Evolutionary conservation across 441 rosid species (phyloP), one percentile per base, ranked within the genome.

Genomic region (Syzygium malaccense): DNA sequence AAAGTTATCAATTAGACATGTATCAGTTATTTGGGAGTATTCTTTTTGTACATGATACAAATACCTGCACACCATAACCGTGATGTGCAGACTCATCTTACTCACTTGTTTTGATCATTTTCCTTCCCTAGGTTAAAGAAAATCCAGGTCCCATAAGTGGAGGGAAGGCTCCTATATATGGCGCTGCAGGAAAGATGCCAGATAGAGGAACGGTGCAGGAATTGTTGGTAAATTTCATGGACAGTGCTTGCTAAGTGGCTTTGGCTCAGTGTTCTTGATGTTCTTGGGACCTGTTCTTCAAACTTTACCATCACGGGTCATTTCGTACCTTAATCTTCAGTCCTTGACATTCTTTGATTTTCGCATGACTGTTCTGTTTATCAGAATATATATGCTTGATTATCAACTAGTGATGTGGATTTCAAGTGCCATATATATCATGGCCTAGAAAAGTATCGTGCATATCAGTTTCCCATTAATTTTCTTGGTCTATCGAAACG

Each of bases 121-220:
- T 48, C 85, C 49, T 86, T 7, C 84, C 86, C 88, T 92, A 97
- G 98, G 97, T 96, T 85, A 97, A 96, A 91, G 91, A 88, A 88
- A 96, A 95, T 89, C 99, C 99, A 10, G 99, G 99, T 87, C 98
- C 99, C 6, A 91, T 95, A 87, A 94, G 64, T 4, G 99, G 99
- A 51, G 99, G 99, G 66, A 88, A 95, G 51, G 99, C 99, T 80
- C 98, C 99, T 75, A 95, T 97, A 88, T 98, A 98, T 84, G 99
- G 99, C 87, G 99, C 99, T n/a, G 99, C 98, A 2, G 99, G 98
- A 90, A 96, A 88, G 89, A 96, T 98, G 93, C 98, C 98, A 0
- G 99, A 97, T 83, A 92, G 99, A 91, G 95, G 96, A 33, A 96
- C 94, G 97, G 99, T 96, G 32, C 86, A 90, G 88, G 99, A 96